These are phyloP conservation scores for Boletus eberwhitei DNA, from an alignment of 768 basidiomycete genomes.

Conservation along the genomic window DNA sequence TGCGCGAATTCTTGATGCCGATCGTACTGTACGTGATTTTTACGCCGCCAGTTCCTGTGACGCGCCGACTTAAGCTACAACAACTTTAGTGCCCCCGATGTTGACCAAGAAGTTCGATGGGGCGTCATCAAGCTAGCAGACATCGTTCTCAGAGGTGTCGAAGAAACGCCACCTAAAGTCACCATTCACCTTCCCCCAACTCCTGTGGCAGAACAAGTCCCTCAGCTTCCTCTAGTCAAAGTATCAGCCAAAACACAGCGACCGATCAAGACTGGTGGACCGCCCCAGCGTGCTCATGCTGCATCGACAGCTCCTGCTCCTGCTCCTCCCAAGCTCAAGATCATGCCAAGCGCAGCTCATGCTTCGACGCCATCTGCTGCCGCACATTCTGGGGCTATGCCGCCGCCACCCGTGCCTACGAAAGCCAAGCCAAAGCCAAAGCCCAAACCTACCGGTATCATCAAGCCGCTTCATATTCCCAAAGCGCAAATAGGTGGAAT, in stretches of 20 bases:
- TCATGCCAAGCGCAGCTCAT: slow-evolving; percentile 23
- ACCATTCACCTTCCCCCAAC: slow-evolving; percentile 78
- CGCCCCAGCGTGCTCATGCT: slow-evolving; percentile 29
- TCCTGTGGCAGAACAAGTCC: slow-evolving; percentile 60
- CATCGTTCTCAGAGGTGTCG: slow-evolving; percentile 74
- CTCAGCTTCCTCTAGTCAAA: slow-evolving; percentile 55
- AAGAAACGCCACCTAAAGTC: slow-evolving; percentile 84
- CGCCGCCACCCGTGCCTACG: slow-evolving; percentile 29
- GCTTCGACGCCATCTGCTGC: slow-evolving; percentile 16
- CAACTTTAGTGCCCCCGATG: slow-evolving; percentile 57
- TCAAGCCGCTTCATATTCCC: slow-evolving; percentile 46
- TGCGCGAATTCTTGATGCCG: slow-evolving; percentile 79
- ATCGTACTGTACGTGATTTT: slow-evolving; percentile 63
- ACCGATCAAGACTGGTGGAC: slow-evolving; percentile 35
- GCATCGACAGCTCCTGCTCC: slow-evolving; percentile 28
- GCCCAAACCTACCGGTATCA: slow-evolving; percentile 19
- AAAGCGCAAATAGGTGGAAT: slow-evolving; percentile 79
- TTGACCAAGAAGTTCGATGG: slow-evolving; percentile 89
- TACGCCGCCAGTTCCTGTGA: slow-evolving; percentile 1
- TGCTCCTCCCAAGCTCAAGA: slow-evolving; percentile 55
- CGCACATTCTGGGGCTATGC: slow-evolving; percentile 20
- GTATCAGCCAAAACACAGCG: slow-evolving; percentile 39
- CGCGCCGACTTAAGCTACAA: background rate
- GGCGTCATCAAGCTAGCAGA: slow-evolving; percentile 90
- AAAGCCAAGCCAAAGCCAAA: slow-evolving; percentile 30